phyloP scores from a whole-genome alignment of 495 filamentous ascomycete species.

The Lindgomyces ingoldianus region DNA sequence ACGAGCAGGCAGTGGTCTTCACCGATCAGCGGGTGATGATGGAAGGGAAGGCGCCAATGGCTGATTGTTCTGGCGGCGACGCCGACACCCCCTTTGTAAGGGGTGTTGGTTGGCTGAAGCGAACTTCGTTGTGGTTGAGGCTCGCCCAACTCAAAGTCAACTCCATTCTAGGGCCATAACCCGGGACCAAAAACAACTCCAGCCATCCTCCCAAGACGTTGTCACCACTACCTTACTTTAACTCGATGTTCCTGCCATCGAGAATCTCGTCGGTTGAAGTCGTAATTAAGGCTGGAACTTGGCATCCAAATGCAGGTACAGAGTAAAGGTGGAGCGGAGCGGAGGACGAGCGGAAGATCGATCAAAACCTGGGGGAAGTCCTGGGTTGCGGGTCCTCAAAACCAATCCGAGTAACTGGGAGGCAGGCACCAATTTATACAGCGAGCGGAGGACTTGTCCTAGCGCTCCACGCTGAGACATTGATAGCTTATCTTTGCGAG shows the following conservation, averaged over 20 bases:
- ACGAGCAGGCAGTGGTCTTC: not conserved
- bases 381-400: not conserved
- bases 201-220: no score
- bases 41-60: not conserved
- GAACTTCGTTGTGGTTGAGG: no score
- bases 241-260: not conserved
- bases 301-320: conserved; percentile 8
- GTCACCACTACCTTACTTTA: not conserved
- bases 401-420: conserved; percentile 1
- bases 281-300: not conserved
- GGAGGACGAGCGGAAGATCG: conserved; percentile 8
- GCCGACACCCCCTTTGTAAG: no score
- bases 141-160: no score
- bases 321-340: conserved; percentile 1
- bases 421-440: conserved; percentile 19
- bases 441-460: conserved; percentile 9
- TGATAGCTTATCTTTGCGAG: conserved; percentile 36
- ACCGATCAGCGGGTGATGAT: conserved; percentile 4
- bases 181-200: no score
- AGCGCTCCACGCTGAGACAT: conserved; percentile 17
- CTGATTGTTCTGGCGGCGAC: no score
- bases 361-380: not conserved
- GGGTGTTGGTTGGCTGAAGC: no score
- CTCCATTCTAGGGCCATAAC: no score
- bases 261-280: not conserved